A percentile compares a stretch with the other conserved stretches of the same genome.
phyloP scores from a whole-genome alignment of 2,329 filamentous ascomycete species.

The Aaosphaeria pasadenensis region DNA sequence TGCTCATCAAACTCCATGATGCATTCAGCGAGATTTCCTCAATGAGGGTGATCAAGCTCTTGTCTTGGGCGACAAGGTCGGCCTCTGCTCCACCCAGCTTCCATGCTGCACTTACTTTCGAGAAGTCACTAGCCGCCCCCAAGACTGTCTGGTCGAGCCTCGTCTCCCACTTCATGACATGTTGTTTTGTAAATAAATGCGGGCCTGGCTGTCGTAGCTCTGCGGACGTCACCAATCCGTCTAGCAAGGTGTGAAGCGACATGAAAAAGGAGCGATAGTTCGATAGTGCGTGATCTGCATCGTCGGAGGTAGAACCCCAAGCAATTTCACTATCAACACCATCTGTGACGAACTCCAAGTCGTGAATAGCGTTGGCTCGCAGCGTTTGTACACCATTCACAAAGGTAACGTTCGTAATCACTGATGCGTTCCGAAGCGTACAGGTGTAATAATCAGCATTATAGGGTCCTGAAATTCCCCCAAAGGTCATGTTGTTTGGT shows the following conservation, averaged over 20 bases:
- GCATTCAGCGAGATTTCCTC: slow-evolving; percentile 5
- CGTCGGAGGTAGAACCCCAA: background rate
- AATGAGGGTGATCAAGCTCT: background rate
- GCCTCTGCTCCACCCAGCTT: background rate
- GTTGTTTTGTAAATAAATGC: too few relatives aligned
- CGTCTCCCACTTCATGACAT: background rate
- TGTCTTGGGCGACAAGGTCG: background rate
- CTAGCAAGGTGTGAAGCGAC: background rate
- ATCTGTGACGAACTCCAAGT: background rate
- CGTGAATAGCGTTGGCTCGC: background rate
- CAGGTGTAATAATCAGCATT: background rate
- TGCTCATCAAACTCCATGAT: slow-evolving; percentile 2
- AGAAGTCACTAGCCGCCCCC: background rate
- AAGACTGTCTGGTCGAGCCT: background rate
- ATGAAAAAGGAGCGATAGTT: background rate
- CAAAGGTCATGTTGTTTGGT: background rate
- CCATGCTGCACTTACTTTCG: background rate
- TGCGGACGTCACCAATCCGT: background rate
- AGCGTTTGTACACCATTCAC: background rate
- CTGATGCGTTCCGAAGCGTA: background rate
- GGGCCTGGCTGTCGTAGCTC: background rate
- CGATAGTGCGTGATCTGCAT: background rate
- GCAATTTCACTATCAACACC: background rate
- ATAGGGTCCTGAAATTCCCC: background rate
- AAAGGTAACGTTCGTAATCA: background rate